Conservation (phyloP, 495 filamentous ascomycete species). For the Hypoxylon crocopeplum region DNA sequence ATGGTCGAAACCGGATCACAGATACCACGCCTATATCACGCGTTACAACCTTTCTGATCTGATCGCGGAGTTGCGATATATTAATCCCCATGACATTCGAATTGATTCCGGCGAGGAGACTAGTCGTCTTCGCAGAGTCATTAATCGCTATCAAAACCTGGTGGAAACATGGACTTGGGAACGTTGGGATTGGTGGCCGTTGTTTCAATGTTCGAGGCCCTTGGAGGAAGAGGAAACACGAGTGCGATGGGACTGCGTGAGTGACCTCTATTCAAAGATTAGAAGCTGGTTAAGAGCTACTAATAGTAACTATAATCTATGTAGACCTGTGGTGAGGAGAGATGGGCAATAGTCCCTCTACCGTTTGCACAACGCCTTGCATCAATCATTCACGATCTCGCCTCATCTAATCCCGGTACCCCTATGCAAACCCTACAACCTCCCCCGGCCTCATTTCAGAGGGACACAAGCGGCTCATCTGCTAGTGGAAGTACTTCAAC, state of each 20-base stretch:
- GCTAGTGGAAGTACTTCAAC: not conserved
- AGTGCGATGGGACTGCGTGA: conserved; percentile 5
- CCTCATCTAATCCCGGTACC: not conserved
- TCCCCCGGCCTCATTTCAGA: not conserved
- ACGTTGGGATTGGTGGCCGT: not conserved
- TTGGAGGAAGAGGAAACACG: not conserved
- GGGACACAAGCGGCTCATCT: not conserved
- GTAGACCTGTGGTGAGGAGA: not conserved
- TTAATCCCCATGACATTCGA: not conserved
- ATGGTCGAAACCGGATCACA: not conserved
- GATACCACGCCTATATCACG: not conserved
- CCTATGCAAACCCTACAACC: not conserved
- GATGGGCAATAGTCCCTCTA: not conserved
- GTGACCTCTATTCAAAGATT: not conserved
- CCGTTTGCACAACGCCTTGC: not conserved
- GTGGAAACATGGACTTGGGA: not conserved
- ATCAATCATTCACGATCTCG: not conserved
- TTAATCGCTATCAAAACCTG: not conserved
- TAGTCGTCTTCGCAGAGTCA: too few species aligned
- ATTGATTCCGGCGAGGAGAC: not conserved
- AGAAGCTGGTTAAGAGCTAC: too few species aligned
- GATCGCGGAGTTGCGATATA: not conserved
- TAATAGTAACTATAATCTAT: not conserved
- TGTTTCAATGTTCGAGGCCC: not conserved
- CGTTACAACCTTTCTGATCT: not conserved